These are phyloP conservation scores for Chrysophaeum taylorii DNA, from an alignment of 352 stramenopile species.

Conservation along the genomic window DNA sequence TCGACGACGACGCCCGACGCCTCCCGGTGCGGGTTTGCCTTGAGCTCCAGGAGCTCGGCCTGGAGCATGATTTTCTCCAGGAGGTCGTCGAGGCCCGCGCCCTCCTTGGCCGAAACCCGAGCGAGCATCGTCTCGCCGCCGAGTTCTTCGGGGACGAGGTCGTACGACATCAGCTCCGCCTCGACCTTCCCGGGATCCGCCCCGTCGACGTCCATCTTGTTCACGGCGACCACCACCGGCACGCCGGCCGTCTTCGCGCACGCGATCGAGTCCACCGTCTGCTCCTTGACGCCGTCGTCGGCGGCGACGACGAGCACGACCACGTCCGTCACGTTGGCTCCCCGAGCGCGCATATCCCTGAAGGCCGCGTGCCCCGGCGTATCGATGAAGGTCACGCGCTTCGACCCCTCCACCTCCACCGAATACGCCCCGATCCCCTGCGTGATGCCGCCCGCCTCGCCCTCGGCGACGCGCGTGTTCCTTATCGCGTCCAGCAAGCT, in stretches of 20 bases:
- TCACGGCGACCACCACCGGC: conserved; percentile 90
- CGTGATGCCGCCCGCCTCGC: conserved; percentile 95
- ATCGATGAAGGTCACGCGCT: conserved; percentile 87
- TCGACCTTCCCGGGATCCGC: conserved; percentile 44
- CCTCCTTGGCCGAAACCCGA: conserved; percentile 88
- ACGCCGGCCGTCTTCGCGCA: conserved; percentile 83
- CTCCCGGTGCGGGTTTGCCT: conserved; percentile 65
- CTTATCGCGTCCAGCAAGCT: conserved; percentile 95
- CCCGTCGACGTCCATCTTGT: conserved; percentile 74
- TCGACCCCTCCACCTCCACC: conserved; percentile 20
- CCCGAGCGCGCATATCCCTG: conserved; percentile 90
- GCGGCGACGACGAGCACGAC: conserved; percentile 92
- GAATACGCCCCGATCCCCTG: conserved; percentile 43
- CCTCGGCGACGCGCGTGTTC: conserved; percentile 68
- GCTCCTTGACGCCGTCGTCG: conserved; percentile 93
- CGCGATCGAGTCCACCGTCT: conserved; percentile 93
- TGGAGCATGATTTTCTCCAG: conserved; percentile 88
- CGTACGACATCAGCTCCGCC: conserved; percentile 77
- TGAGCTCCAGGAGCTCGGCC: conserved; percentile 87
- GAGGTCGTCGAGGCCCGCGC: conserved; percentile 82
- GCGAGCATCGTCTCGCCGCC: conserved; percentile 83
- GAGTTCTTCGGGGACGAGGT: conserved; percentile 83
- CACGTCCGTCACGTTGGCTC: conserved; percentile 92
- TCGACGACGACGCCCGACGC: conserved; percentile 92
- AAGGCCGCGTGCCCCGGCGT: conserved; percentile 98